Evolutionary conservation across 305 asterid species (phyloP).

Genomic region (Withania somnifera): DNA sequence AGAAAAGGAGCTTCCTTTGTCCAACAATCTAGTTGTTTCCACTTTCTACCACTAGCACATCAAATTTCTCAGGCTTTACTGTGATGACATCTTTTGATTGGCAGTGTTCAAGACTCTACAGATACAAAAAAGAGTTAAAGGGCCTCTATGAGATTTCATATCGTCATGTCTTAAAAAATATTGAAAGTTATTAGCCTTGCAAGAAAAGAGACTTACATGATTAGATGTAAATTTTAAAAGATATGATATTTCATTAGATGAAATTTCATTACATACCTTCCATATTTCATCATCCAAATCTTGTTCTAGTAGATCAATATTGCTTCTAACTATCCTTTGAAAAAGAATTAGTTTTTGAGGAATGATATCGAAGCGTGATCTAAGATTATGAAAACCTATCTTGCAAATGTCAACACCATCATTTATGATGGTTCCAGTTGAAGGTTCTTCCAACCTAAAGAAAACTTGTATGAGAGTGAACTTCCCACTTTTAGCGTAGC

Average conservation of each 20-base stretch:
- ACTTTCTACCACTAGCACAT: slow-evolving; percentile 41
- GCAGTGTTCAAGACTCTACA: slow-evolving; percentile 56
- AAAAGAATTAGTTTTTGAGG: slow-evolving; percentile 70
- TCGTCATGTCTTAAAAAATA: too few relatives aligned
- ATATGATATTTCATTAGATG: not conserved
- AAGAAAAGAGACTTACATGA: too few relatives aligned
- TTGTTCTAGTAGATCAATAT: slow-evolving; percentile 39
- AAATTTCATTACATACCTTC: slow-evolving; percentile 6
- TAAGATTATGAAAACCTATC: slow-evolving; percentile 53
- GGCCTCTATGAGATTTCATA: not conserved
- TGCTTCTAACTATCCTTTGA: slow-evolving; percentile 52
- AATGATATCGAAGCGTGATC: slow-evolving; percentile 62
- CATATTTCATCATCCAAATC: too few relatives aligned
- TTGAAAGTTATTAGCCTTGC: too few relatives aligned
- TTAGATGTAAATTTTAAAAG: too few relatives aligned
- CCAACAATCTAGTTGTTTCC: slow-evolving; percentile 73
- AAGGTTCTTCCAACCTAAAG: slow-evolving; percentile 60
- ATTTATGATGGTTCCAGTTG: slow-evolving; percentile 33
- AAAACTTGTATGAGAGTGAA: slow-evolving; percentile 24
- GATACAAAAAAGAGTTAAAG: not conserved
- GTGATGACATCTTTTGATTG: slow-evolving; percentile 55
- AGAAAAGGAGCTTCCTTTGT: slow-evolving; percentile 44
- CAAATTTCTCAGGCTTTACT: slow-evolving; percentile 46
- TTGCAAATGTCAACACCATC: slow-evolving; percentile 46
- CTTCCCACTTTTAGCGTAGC: slow-evolving; percentile 56